Base-by-base conservation (phyloP, 768 basidiomycete species). In the Auriscalpium vulgare region DNA sequence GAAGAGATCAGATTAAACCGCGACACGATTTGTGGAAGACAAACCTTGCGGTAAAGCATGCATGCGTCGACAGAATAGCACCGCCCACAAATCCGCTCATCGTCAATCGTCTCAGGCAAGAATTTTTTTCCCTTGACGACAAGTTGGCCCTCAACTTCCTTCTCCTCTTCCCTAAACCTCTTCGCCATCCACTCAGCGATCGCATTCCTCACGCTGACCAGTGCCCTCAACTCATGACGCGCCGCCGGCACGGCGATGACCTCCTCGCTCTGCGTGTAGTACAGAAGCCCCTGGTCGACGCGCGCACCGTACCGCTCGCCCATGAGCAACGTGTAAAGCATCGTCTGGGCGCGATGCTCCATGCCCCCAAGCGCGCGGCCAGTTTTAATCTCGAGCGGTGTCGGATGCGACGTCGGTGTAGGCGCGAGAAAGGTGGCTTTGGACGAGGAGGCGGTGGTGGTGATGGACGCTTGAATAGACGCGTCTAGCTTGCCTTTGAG, bases 291-390 rank as follows among this genome's bases (percentile, higher is more conserved):
- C 8, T 85, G 82, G 1, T 83, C 78, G 9, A 97, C 83, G 19
- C 87, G 80, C 6, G 81, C 79, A 6, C 85, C 91, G 64, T 97
- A 97, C n/a, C 95, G 81, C 67, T 98, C 95, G 40, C 83, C 81
- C 63, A 93, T 83, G 1, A 99, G 77, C 5, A 98, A 74, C 1
- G 93, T 95, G 68, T 99, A 99, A 4, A 99, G 73, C 86, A 97
- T 94, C 1, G 97, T 99, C 70, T 99, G 97, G 0, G 97, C 97
- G 38, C 97, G 87, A 69, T 98, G 95, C 61, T 95, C 93, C 82
- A 94, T 84, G 2, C 81, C 79, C 0, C 83, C 86, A 7, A 77
- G 73, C 0, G 86, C 73, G 35, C 88, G 79, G 2, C 97, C 97
- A 0, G 97, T 99, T 72, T 99, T 99, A 72, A 99, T 91, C 69